Evolutionary conservation across 2,329 filamentous ascomycete genomes (phyloP), one percentile per base, ranked within the genome.

Genomic region (Epichloe hybrida): DNA sequence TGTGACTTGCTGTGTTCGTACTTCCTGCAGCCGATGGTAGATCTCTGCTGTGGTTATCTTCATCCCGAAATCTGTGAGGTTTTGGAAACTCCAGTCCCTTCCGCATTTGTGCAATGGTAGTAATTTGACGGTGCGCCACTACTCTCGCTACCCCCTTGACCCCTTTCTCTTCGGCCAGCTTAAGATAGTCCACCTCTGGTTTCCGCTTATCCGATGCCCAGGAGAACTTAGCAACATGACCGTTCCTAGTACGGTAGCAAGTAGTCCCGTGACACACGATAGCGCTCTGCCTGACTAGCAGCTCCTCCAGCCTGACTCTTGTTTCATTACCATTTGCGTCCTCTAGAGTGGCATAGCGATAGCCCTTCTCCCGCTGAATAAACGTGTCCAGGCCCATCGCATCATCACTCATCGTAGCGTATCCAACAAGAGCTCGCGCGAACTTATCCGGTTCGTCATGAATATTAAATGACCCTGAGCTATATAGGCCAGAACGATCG

Each of bases 241-340:
- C 21, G n/a, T 48, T 15, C 37, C 23, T 21, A 1, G 53, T 49
- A 5, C 36, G 17, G 5, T 48, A 61, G 48, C 59, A 62, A 0
- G 51, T 57, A 1, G 60, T 55, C 1, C 51, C 52, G 1, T 41
- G 46, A 31, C 56, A 58, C 11, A 59, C 57, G 1, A 62, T 52
- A 0, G 50, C 48, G 2, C 37, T 2, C 15, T 57, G 57, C 35
- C 12, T 27, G 1, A 49, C 48, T 15, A 62, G 54, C 2, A 49
- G 44, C 17, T 45, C 39, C 0, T 51, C 49, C 5, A 53, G 41
- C 38, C 40, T 44, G 37, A 49, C 15, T 23, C 46, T 50, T 11
- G n/a, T 43, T 27, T 50, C 38, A 20, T 43, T 43, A 35, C 41
- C 53, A 23, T 35, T 50, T 17, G 41, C 12, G 31, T 50, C 46